Evolutionary conservation across 208 protist genomes (phyloP).

Genomic region (Crithidia expoeki): DNA sequence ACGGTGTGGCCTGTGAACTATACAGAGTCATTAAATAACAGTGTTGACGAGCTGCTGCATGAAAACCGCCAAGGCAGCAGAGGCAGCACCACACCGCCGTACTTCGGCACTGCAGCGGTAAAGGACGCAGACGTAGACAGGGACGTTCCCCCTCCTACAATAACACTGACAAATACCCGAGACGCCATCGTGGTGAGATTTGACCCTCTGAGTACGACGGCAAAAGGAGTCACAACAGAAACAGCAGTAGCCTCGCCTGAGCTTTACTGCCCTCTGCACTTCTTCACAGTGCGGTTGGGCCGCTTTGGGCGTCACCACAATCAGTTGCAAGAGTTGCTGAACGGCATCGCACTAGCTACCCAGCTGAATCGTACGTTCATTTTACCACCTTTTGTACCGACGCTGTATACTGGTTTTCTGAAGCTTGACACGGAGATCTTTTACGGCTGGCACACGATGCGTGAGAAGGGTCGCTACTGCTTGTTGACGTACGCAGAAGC

Average conservation of each 20-base stretch:
- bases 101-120: conserved; percentile 17
- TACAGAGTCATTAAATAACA: too few relatives aligned
- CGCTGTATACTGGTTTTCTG: background rate
- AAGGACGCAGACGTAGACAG: conserved; percentile 9
- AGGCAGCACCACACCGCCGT: background rate
- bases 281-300: conserved; percentile 21
- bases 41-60: background rate
- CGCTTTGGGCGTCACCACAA: conserved; percentile 33
- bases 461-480: conserved; percentile 20
- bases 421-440: conserved; percentile 14
- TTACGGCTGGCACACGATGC: conserved; percentile 28
- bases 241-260: background rate
- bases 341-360: conserved; percentile 18
- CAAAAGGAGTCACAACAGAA: too few relatives aligned
- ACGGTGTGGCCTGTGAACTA: conserved; percentile 3
- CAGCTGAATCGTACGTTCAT: conserved; percentile 22
- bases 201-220: background rate
- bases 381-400: conserved; percentile 18
- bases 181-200: conserved; percentile 7
- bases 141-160: conserved; percentile 4
- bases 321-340: conserved; percentile 25
- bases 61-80: background rate
- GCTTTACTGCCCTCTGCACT: conserved; percentile 18
- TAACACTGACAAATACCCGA: background rate
- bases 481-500: conserved; percentile 23